These are phyloP conservation scores for Trichoderma polysporum DNA, from an alignment of 2,329 filamentous ascomycete species.

Conservation along the genomic window DNA sequence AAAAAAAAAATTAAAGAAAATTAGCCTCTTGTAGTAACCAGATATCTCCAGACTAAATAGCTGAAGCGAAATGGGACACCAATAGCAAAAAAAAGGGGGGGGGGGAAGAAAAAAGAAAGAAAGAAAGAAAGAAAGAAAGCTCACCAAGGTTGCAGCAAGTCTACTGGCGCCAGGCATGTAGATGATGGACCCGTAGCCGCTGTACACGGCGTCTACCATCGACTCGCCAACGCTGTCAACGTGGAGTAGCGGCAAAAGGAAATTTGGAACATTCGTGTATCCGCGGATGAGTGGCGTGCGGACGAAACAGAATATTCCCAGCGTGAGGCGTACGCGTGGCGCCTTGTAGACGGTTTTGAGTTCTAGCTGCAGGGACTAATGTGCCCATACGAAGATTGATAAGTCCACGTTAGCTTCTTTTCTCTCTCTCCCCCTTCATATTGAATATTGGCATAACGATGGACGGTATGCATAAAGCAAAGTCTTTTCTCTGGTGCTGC, in stretches of 20 bases:
- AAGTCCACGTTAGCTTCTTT: not conserved
- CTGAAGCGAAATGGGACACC: not conserved
- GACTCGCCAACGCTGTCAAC: slow-evolving; percentile 35
- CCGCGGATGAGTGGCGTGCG: slow-evolving; percentile 34
- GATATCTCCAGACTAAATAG: not conserved
- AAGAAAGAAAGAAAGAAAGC: not conserved
- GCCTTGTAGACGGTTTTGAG: slow-evolving; percentile 32
- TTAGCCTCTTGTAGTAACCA: not conserved
- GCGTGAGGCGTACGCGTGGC: slow-evolving; percentile 30
- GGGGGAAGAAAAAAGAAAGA: too few species aligned
- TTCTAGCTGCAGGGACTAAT: slow-evolving; percentile 33
- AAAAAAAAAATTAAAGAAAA: not conserved
- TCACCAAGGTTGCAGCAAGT: slow-evolving; percentile 31
- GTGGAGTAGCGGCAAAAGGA: slow-evolving; percentile 34
- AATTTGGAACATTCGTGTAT: slow-evolving; percentile 28
- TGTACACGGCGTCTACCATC: slow-evolving; percentile 32
- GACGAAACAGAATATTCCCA: slow-evolving; percentile 35
- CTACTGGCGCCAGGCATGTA: slow-evolving; percentile 33
- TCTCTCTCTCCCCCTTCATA: too few species aligned
- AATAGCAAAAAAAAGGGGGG: too few species aligned
- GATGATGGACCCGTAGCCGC: slow-evolving; percentile 33
- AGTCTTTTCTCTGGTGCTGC: not conserved
- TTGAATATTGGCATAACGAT: too few species aligned
- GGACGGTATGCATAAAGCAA: too few species aligned
- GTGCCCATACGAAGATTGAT: not conserved